Evolutionary conservation across 768 basidiomycete species (phyloP), one percentile per base, ranked within the genome.

Genomic region (Auriscalpium microsporum): DNA sequence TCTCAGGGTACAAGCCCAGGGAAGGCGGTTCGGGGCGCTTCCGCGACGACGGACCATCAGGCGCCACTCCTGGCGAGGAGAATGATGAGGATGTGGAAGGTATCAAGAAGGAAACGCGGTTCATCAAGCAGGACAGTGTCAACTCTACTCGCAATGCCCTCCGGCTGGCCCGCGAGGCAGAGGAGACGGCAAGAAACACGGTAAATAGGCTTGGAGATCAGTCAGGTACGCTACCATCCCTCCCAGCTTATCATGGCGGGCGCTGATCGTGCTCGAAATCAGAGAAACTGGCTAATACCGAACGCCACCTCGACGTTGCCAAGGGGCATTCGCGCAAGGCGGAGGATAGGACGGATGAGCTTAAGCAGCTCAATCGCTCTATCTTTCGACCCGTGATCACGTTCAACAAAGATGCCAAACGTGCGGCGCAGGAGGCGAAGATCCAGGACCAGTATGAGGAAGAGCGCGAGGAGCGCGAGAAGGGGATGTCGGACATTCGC

Each of bases 311-410:
- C 53, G 95, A 97, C 68, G 82, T 93, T 52, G 79, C 94, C 50
- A 97, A 90, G 70, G 87, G 87, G 13, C 86, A 94, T 70, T 86
- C 90, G 35, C 73, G 75, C 45, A 84, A 90, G 4, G 94, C 95
- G n/a, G 86, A 86, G 55, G 95, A 99, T 73, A 90, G 83, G 69
- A 92, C 94, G 5, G 86, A 84, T 58, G 94, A 98, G 69, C 82
- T 99, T 54, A 94, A 93, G 71, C 80, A 94, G 67, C 82, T 99
- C 54, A 97, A 97, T 70, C 81, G 84, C 36, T 94, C 91, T 40
- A 98, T 99, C 68, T 97, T 99, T 76, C 82, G 86, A 49, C 94
- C 91, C 9, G 92, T 83, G 55, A 84, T 96, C 62, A 85, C 86
- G 0, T 95, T 88, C 71, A 95, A 97, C 76, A 99, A 96, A 70